These are phyloP conservation scores for Phytophthora boehmeriae DNA, from an alignment of 352 stramenopile genomes.

Conservation along the genomic window DNA sequence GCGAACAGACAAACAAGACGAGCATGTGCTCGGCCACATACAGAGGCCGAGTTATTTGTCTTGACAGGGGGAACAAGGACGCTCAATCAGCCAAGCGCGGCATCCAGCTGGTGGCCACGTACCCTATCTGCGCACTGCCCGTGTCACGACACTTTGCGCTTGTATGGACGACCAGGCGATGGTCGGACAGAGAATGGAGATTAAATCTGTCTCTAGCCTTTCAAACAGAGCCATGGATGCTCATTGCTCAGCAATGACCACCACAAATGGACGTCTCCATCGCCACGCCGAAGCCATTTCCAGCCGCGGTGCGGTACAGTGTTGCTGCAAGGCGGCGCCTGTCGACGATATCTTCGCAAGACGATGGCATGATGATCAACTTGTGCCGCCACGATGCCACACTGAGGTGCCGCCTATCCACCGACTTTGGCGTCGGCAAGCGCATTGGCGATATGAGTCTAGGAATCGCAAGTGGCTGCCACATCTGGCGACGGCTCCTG, in stretches of 20 bases:
- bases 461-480: no score
- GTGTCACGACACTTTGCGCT: not conserved
- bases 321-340: no score
- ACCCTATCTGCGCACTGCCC: not conserved
- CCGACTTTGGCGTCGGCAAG: no score
- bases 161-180: not conserved
- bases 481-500: no score
- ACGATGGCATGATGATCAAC: no score
- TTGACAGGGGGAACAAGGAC: not conserved
- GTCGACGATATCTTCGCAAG: no score
- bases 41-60: not conserved
- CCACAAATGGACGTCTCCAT: no score
- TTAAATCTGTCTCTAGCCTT: not conserved
- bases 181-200: not conserved
- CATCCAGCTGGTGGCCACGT: not conserved
- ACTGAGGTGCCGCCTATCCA: no score
- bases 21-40: not conserved
- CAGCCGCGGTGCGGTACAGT: no score
- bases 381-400: no score
- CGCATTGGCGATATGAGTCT: no score
- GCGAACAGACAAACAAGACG: slow-evolving; percentile 1
- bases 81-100: not conserved
- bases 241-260: no score
- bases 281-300: not conserved
- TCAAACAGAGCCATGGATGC: not conserved